Evolutionary conservation across 148 eudicot species (phyloP).

Genomic region (Dianthus caryophyllus): DNA sequence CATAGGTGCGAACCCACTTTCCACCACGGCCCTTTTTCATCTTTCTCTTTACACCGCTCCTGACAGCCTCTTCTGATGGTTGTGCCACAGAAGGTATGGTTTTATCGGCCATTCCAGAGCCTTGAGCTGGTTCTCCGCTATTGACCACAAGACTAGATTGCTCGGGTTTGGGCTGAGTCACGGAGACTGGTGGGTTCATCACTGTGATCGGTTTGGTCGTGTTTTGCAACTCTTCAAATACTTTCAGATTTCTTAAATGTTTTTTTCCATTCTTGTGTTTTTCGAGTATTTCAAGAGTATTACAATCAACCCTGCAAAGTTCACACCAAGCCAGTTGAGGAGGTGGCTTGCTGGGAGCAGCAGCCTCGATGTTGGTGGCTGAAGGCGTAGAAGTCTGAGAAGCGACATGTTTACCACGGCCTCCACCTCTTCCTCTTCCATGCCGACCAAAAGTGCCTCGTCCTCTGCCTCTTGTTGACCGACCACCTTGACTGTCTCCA

Average conservation of each 20-base stretch:
- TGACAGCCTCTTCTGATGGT: constrained; percentile 23
- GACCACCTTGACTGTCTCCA: constrained; percentile 25
- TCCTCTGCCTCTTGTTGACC: constrained; percentile 31
- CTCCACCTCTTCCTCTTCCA: constrained; percentile 57
- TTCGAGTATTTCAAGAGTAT: constrained; percentile 56
- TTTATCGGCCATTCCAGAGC: constrained; percentile 6
- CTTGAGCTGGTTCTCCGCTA: constrained; percentile 15
- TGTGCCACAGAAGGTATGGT: constrained; percentile 17
- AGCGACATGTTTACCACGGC: constrained; percentile 30
- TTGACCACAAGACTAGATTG: neutral
- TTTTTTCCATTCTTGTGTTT: constrained; percentile 70
- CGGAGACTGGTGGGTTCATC: constrained; percentile 4
- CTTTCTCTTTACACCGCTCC: constrained; percentile 50
- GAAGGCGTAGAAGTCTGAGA: constrained; percentile 15
- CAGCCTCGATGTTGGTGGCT: constrained; percentile 15
- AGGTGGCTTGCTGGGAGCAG: constrained; percentile 28
- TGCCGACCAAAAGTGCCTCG: constrained; percentile 32
- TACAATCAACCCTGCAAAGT: constrained; percentile 70
- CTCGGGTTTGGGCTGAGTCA: constrained; percentile 21
- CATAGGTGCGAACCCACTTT: constrained; percentile 36
- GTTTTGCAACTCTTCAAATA: constrained; percentile 45
- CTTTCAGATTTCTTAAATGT: constrained; percentile 51
- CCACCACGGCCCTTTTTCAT: constrained; percentile 51
- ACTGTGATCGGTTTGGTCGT: constrained; percentile 28
- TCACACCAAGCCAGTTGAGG: constrained; percentile 50